These are phyloP conservation scores for Sphagnum magellanicum DNA, from an alignment of 228 moss, liverwort and hornwort genomes.

Conservation along the genomic window DNA sequence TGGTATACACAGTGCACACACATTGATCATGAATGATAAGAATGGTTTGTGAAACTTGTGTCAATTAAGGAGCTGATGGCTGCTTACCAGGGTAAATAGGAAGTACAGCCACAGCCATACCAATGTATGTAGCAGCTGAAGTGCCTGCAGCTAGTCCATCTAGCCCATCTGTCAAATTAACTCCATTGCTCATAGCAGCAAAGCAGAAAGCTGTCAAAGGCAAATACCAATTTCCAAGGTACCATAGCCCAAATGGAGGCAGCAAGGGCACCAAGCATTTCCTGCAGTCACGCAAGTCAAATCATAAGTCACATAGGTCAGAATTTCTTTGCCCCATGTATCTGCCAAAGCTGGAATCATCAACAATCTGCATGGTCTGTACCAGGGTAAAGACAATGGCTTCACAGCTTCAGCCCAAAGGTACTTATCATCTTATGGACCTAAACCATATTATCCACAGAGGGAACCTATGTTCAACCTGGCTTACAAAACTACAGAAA, in stretches of 20 bases:
- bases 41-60: too few species aligned
- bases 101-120: constrained; percentile 79
- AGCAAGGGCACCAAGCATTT: constrained; percentile 61
- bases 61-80: too few species aligned
- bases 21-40: too few species aligned
- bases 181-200: constrained; percentile 98
- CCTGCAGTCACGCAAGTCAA: constrained; percentile 33
- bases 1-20: too few species aligned
- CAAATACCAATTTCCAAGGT: constrained; percentile 77
- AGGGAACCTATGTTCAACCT: too few species aligned
- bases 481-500: too few species aligned
- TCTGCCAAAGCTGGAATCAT: too few species aligned
- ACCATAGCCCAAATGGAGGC: constrained; percentile 57
- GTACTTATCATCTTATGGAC: not conserved
- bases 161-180: constrained; percentile 92
- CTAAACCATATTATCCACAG: too few species aligned
- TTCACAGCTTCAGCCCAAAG: not conserved
- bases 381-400: too few species aligned
- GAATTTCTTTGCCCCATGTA: not conserved
- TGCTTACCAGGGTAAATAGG: constrained; percentile 61
- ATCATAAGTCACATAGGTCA: not conserved
- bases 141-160: constrained; percentile 98
- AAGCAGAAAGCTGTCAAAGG: constrained; percentile 93
- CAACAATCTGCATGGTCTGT: too few species aligned
- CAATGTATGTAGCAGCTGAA: constrained; percentile 71